Evolutionary conservation across 179 eudicot genomes (phyloP), one percentile per base, ranked within the genome.

Genomic region (Patellifolia procumbens): DNA sequence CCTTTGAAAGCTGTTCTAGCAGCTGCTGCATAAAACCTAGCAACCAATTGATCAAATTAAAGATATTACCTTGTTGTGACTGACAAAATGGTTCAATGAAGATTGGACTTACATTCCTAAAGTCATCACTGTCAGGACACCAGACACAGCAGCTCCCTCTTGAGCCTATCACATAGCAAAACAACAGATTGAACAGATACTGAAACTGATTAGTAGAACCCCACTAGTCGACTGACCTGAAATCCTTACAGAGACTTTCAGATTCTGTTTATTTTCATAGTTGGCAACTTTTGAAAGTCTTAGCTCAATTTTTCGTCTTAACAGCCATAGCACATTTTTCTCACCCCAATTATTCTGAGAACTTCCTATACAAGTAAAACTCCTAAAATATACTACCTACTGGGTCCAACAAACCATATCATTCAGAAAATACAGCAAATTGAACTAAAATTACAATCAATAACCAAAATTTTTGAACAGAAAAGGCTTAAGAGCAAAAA

Each of bases 1-100:
- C 97, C 93, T 86, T 89, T 95, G 74, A 93, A 95, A 63, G 99
- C 97, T 64, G 99, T 95, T 82, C 92, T 88, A 42, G 97, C 97
- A 84, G 91, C 88, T 78, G 97, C 93, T 76, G 99, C 91, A 81
- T 85, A 93, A 77, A 95, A 93, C 97, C 97, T 93, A 83, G 37
- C 64, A 81, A 76, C 39, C 74, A 70, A 74, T 61, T 12, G 43
- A 24, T 31, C 63, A 17, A 55, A 49, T 62, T 78, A 34, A 83
- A 79, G 43, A 74, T 49, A 70, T 62, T 65, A 48, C 28, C 68
- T 70, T 1, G 60, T 61, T 61, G 72, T 66, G 60, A 79, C 46
- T 59, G 42, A 15, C n/a, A 19, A 37, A 46, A 31, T 52, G 74
- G 68, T 65, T 76, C 12, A 2, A 29, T 22, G 13, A 75, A 76